Evolutionary conservation across 257 asterid genomes (phyloP), one percentile per base, ranked within the genome.

Genomic region (Rhazya stricta): DNA sequence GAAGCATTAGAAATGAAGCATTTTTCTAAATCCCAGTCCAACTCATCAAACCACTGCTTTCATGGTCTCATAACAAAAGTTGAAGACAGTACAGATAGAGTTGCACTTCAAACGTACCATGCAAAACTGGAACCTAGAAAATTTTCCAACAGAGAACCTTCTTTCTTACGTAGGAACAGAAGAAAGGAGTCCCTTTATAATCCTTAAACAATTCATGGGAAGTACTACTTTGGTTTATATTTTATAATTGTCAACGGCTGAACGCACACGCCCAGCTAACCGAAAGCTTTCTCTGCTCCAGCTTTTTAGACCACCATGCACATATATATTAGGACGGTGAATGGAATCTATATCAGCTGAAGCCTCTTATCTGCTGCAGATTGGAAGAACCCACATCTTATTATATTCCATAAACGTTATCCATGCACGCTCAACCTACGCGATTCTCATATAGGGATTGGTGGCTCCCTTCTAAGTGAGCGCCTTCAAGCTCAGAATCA

Each of bases 281-380:
- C 77, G 74, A 81, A 81, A 86, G 90, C 80, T 85, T 73, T 77
- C 63, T 65, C 62, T 3, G 74, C 54, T 54, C 67, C 78, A 72
- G 72, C 69, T 75, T 82, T 80, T 27, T 72, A 37, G 57, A 66
- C 43, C 60, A 67, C 68, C 48, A 0, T 60, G 25, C 25, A n/a
- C n/a, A 60, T 29, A 61, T 61, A 32, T 51, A 9, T 48, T 60
- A 23, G 69, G 69, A 66, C 72, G 78, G 78, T 58, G 75, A n/a
- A 48, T 60, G 41, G 73, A 75, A 74, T 79, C 72, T 61, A 68
- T 16, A 30, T 30, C 73, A 37, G 62, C 60, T 42, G 25, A 34
- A 23, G 45, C 45, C 43, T 62, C 25, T 15, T 13, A 27, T 19
- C 5, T 70, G 4, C 16, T 42, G 34, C 37, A 43, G 73, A 68